Evolutionary conservation across 305 asterid species (phyloP), one percentile per base, ranked within the genome.

Genomic region (Ruellia speciosa): DNA sequence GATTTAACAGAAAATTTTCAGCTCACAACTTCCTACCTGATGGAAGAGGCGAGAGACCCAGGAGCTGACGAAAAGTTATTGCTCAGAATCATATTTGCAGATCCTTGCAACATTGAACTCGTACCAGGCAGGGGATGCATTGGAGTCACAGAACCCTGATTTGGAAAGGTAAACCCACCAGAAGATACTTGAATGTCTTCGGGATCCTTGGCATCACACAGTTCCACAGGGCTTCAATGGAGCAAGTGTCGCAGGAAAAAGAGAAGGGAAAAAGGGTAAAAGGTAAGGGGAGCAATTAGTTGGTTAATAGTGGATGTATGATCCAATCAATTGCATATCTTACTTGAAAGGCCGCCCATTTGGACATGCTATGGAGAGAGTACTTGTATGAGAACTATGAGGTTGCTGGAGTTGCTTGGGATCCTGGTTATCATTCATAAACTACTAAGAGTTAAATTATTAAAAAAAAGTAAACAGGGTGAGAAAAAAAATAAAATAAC

Each of bases 281-380:
- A 39, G 10, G 45, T 12, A 43, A 43, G 49, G 3, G 3, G 19
- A 0, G 19, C 52, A 47, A 16, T 39, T 54, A 59, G 47, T 28
- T 59, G 64, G 41, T 50, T 53, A 7, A 37, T 18, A 14, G 58
- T 19, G 34, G 24, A 43, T 43, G 11, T n/a, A 43, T 43, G 14
- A 59, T 59, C 5, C 7, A 43, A 43, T 37, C 45, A 60, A 49
- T 20, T 33, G 41, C 34, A 43, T 52, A 68, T 63, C 88, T 81
- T 78, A 87, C 95, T 77, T 84, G 52, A 84, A 70, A 54, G 72
- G 73, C 50, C 80, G 83, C 64, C 95, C 95, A 69, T 76, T 79
- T 48, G 88, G 84, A 60, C 66, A 70, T 57, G 69, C 81, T 79
- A 83, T 81, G 63, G 93, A 75, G 20, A 86, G 76, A 67, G 95